Evolutionary conservation across 2,329 filamentous ascomycete species (phyloP).

Genomic region (Claviceps digitariae): DNA sequence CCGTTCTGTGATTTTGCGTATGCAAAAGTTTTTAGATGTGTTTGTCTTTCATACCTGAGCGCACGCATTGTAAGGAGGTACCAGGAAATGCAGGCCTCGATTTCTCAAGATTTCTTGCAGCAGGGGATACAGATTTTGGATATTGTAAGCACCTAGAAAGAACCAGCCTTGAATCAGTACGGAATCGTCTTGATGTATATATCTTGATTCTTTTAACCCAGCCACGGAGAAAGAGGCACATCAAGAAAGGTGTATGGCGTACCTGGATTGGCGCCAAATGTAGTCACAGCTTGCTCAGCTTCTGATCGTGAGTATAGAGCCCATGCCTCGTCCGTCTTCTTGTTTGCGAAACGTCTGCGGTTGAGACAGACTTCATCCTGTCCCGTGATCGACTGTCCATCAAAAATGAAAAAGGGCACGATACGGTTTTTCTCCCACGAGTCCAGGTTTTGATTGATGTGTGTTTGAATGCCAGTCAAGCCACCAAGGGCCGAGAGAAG

Average conservation of each 20-base stretch:
- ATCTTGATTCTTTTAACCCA: not conserved
- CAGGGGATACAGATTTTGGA: slow-evolving; percentile 61
- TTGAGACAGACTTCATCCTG: slow-evolving; percentile 57
- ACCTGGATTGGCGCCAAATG: slow-evolving; percentile 73
- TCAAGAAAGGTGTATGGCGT: slow-evolving; percentile 9
- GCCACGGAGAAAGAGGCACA: not conserved
- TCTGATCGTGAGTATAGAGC: slow-evolving; percentile 69
- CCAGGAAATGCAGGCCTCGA: slow-evolving; percentile 59
- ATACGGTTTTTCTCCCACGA: slow-evolving; percentile 57
- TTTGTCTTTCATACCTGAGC: slow-evolving; percentile 51
- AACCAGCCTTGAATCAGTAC: not conserved
- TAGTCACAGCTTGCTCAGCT: slow-evolving; percentile 65
- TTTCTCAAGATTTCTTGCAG: slow-evolving; percentile 62
- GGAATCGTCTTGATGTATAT: not conserved
- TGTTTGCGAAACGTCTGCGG: slow-evolving; percentile 50
- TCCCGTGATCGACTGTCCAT: slow-evolving; percentile 68
- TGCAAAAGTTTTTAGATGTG: not conserved
- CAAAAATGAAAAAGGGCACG: slow-evolving; percentile 80
- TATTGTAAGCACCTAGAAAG: slow-evolving; percentile 52
- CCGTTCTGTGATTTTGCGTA: not conserved
- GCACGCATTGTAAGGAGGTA: slow-evolving; percentile 77
- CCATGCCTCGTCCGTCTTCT: slow-evolving; percentile 71
- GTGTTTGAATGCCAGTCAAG: slow-evolving; percentile 62
- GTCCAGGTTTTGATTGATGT: slow-evolving; percentile 65
- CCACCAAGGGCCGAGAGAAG: slow-evolving; percentile 83